phyloP scores from a whole-genome alignment of 495 filamentous ascomycete species.

The Hyaloscypha finlandica region DNA sequence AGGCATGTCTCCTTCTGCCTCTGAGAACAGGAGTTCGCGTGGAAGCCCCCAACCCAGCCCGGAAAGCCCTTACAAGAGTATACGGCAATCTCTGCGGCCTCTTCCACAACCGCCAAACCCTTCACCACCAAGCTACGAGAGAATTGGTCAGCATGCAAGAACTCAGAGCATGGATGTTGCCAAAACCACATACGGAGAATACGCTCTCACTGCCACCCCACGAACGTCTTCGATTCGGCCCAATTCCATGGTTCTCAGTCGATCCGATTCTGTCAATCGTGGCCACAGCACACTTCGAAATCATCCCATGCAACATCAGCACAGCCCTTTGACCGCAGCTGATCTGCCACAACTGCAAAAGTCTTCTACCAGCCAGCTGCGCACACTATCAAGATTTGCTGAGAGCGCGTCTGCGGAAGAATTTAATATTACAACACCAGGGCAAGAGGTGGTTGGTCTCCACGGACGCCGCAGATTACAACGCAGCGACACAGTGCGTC shows the following conservation, averaged over 20 bases:
- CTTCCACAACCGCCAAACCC: conserved; percentile 67
- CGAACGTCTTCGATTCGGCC: conserved; percentile 43
- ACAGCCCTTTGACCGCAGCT: conserved; percentile 58
- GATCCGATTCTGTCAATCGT: conserved; percentile 49
- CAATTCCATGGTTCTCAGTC: conserved; percentile 54
- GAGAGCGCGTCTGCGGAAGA: conserved; percentile 73
- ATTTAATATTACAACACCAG: conserved; percentile 70
- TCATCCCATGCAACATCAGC: conserved; percentile 45
- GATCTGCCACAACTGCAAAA: conserved; percentile 78
- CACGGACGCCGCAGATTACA: conserved; percentile 83
- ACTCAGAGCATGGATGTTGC: conserved; percentile 55
- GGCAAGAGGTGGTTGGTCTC: conserved; percentile 83
- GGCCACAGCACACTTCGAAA: conserved; percentile 36
- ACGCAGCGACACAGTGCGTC: conserved; percentile 60
- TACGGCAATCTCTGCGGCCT: conserved; percentile 76
- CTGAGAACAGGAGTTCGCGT: conserved; percentile 13
- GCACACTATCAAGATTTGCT: conserved; percentile 84
- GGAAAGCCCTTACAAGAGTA: conserved; percentile 63
- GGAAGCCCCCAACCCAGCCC: conserved; percentile 44
- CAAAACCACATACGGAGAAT: conserved; percentile 40
- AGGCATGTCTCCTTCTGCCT: conserved; percentile 44
- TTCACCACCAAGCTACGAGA: conserved; percentile 37
- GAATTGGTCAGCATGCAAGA: conserved; percentile 21
- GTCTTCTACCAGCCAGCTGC: conserved; percentile 84
- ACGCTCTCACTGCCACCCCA: conserved; percentile 34